Percentiles rank a stretch among this genome's conserved stretches.
These are phyloP conservation scores for Trametes cubensis DNA, from an alignment of 768 basidiomycete genomes.

Conservation along the genomic window DNA sequence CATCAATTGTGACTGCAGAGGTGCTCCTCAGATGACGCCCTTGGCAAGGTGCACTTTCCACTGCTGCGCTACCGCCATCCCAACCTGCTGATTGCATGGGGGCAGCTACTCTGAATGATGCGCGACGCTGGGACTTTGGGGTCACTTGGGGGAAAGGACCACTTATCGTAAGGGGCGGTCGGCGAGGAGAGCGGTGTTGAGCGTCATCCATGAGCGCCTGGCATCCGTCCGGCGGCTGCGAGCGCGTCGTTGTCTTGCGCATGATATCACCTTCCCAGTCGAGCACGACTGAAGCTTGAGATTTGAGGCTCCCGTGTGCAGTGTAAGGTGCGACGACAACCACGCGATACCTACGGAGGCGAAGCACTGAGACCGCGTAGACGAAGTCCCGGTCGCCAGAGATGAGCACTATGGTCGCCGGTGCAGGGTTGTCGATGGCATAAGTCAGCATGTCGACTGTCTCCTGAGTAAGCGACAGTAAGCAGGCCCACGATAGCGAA, in stretches of 20 bases:
- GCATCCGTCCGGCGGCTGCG: constrained; percentile 5
- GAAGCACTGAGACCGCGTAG: constrained; percentile 49
- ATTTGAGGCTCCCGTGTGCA: constrained; percentile 50
- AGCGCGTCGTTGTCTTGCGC: constrained; percentile 14
- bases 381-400: constrained; percentile 71
- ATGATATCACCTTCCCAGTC: constrained; percentile 54
- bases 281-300: constrained; percentile 57
- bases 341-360: constrained; percentile 27
- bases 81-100: not conserved
- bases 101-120: constrained; percentile 6
- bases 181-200: constrained; percentile 19
- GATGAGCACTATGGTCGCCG: constrained; percentile 62
- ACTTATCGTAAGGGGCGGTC: constrained; percentile 7
- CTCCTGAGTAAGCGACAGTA: constrained; percentile 2
- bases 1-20: constrained; percentile 1
- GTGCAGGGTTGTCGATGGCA: constrained; percentile 59
- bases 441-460: constrained; percentile 70
- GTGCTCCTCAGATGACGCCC: constrained; percentile 10
- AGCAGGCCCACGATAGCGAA: constrained; percentile 27
- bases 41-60: not conserved
- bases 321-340: constrained; percentile 37
- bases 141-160: constrained; percentile 9
- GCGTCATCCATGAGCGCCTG: constrained; percentile 12
- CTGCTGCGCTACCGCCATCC: not conserved
- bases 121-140: constrained; percentile 3